Conservation (phyloP, 1,284 basidiomycete species). For the Neolentinus lepideus region DNA sequence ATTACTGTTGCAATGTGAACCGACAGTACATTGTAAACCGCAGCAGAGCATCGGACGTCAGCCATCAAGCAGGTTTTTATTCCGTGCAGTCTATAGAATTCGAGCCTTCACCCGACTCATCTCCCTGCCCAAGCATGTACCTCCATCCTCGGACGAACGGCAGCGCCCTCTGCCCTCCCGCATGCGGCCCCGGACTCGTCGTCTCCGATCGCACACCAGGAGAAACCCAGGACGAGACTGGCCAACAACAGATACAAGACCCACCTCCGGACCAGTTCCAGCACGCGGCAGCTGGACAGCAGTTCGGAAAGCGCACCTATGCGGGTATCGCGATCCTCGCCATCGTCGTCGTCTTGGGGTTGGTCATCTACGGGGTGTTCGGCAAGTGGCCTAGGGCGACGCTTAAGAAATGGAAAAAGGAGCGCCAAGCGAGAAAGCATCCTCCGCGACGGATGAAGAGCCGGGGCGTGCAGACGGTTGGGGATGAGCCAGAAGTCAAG, state of each 20-base stretch:
- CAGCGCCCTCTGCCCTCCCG: neutral
- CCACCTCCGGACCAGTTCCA: slow-evolving; percentile 6
- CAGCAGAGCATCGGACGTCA: neutral
- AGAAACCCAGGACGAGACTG: slow-evolving; percentile 6
- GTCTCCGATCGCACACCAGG: neutral
- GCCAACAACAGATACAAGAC: slow-evolving; percentile 7
- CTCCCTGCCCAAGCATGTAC: no score
- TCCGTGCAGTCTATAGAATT: neutral
- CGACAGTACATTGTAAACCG: neutral
- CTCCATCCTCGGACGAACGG: neutral
- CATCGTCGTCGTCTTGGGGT: slow-evolving; percentile 17
- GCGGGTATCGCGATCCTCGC: slow-evolving; percentile 23
- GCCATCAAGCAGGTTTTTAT: neutral
- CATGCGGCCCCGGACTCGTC: neutral
- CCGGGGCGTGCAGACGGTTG: neutral
- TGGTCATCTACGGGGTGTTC: slow-evolving; percentile 22
- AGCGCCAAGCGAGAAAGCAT: neutral
- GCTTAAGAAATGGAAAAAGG: slow-evolving; percentile 7
- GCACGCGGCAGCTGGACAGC: neutral
- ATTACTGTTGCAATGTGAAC: neutral
- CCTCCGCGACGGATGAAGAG: neutral
- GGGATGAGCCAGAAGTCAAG: neutral
- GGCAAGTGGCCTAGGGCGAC: slow-evolving; percentile 18
- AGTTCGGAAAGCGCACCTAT: slow-evolving; percentile 17
- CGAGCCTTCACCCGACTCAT: neutral